Evolutionary conservation across 2,329 filamentous ascomycete species (phyloP).

Genomic region (Diaporthe helianthi): DNA sequence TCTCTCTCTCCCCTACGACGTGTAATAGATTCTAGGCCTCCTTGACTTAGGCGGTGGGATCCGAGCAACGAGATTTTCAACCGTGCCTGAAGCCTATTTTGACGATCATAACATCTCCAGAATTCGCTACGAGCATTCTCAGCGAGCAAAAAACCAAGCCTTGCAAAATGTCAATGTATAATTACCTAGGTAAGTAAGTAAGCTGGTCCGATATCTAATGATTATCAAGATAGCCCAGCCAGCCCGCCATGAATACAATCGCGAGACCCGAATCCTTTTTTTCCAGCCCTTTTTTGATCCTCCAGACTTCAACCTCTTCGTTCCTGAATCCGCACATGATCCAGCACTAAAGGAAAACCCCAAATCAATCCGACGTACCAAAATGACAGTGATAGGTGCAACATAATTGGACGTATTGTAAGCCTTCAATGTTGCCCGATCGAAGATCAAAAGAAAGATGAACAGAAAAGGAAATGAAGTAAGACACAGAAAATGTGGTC

Average conservation of each 20-base stretch:
- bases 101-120: background rate
- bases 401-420: background rate
- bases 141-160: background rate
- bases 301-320: background rate
- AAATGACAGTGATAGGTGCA: background rate
- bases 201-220: background rate
- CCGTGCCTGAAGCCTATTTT: background rate
- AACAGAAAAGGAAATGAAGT: background rate
- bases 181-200: background rate
- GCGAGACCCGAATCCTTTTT: background rate
- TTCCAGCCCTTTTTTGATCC: background rate
- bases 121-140: background rate
- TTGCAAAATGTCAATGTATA: background rate
- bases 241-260: background rate
- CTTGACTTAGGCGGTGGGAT: background rate
- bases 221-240: background rate
- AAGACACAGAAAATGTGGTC: background rate
- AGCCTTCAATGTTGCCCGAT: background rate
- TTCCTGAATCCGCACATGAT: background rate
- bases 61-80: background rate
- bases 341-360: background rate
- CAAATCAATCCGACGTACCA: background rate
- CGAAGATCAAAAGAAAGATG: background rate
- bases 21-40: background rate
- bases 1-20: too few relatives aligned